Evolutionary conservation across 768 basidiomycete species (phyloP), one percentile per base, ranked within the genome.

Genomic region (Boletus reticuloceps): DNA sequence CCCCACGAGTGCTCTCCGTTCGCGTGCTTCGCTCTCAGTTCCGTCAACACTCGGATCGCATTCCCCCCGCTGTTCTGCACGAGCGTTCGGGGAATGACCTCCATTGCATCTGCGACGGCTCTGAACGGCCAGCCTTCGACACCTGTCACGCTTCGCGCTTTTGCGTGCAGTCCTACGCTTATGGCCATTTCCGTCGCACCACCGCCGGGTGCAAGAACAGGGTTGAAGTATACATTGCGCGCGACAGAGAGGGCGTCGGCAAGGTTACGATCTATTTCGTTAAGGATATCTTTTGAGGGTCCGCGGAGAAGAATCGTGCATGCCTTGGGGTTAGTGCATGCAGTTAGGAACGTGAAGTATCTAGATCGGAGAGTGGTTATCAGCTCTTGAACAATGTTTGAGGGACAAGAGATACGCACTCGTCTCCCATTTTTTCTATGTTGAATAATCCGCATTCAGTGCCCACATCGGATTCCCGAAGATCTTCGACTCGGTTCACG

Each of bases 151-250:
- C 77, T 85, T 16, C 89, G 79, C 20, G 91, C 90, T 70, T 87
- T 90, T 9, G 82, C 79, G 46, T 89, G 88, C 60, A 98, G 72
- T 1, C 88, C 92, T 4, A 97, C 92, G 36, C 86, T 86, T 71
- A 98, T 86, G 0, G 96, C 96, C 94, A 98, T 98, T 76, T 99
- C 97, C 5, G 94, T 95, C 25, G 97, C 96, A 41, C 97, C 96
- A 16, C 96, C 95, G 9, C 96, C 96, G 0, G 96, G 96, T 0
- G 89, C 90, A n/a, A 99, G 84, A 6, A 79, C 74, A 4, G 96
- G 96, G 74, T 98, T 91, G 76, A 98, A 98, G 58, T 97, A 88
- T 42, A 94, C 96, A 67, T 98, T 99, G 25, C 97, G 86, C 4
- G 96, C 97, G 52, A 98, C 95, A 37, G 88, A 85, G 89, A 99